Conservation (phyloP, 2,329 filamentous ascomycete genomes). For the Pseudocercospora eumusae region DNA sequence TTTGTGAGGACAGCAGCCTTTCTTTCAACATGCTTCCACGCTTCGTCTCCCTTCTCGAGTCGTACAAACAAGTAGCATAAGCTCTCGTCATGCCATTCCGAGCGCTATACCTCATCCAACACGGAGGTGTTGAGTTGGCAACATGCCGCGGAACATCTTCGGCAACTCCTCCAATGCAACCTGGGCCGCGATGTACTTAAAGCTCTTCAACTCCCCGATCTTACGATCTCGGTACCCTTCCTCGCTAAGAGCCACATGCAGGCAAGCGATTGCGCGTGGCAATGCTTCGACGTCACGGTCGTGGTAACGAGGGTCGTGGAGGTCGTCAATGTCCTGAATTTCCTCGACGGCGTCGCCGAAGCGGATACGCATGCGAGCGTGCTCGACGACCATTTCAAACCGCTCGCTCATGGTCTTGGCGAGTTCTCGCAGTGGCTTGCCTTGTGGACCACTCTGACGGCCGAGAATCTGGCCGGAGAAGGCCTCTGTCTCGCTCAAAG, state of each 20-base stretch:
- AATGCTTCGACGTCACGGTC: slow-evolving; percentile 47
- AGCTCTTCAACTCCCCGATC: slow-evolving; percentile 49
- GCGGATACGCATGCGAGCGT: slow-evolving; percentile 48
- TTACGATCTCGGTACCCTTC: slow-evolving; percentile 37
- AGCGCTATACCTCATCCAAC: no score
- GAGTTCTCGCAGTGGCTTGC: slow-evolving; percentile 40
- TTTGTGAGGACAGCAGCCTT: no score
- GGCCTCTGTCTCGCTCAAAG: slow-evolving; percentile 56
- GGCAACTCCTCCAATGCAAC: slow-evolving; percentile 54
- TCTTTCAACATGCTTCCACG: no score
- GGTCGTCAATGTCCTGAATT: slow-evolving; percentile 31
- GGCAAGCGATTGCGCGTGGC: slow-evolving; percentile 54
- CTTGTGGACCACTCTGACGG: slow-evolving; percentile 43
- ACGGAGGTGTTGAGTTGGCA: no score
- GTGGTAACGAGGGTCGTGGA: slow-evolving; percentile 28
- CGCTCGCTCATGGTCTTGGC: slow-evolving; percentile 44
- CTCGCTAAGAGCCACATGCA: slow-evolving; percentile 47
- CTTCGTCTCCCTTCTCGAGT: no score
- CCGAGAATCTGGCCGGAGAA: slow-evolving; percentile 61
- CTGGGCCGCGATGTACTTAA: slow-evolving; percentile 55
- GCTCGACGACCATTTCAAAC: slow-evolving; percentile 46
- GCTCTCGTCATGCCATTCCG: no score
- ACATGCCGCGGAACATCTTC: slow-evolving; percentile 28
- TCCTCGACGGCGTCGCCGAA: slow-evolving; percentile 41
- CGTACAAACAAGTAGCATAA: no score